phyloP scores from a whole-genome alignment of 1,139 yeast species.

The Debaryomyces nepalensis region DNA sequence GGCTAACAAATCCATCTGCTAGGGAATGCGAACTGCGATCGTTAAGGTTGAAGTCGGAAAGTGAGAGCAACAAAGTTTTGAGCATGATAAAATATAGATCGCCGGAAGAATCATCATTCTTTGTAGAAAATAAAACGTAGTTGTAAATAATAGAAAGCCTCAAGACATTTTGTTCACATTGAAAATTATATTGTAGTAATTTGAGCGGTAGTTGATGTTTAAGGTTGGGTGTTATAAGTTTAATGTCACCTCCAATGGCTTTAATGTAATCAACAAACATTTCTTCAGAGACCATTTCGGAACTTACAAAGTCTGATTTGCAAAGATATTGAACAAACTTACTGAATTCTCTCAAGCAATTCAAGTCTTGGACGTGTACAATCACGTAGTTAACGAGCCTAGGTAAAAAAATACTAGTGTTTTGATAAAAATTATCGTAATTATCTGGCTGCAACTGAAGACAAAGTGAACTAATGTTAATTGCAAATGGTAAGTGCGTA shows the following conservation, averaged over 20 bases:
- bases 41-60: conserved; percentile 14
- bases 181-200: conserved; percentile 17
- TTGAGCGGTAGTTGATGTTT: conserved; percentile 14
- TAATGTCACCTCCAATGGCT: conserved; percentile 13
- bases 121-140: conserved; percentile 4
- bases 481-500: neutral
- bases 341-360: conserved; percentile 1
- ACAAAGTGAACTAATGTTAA: neutral
- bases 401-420: conserved; percentile 10
- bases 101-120: neutral
- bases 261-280: conserved; percentile 10
- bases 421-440: conserved; percentile 2
- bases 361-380: conserved; percentile 1
- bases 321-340: conserved; percentile 5
- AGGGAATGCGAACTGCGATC: neutral
- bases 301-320: neutral
- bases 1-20: neutral
- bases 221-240: neutral
- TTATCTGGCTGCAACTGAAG: conserved; percentile 5
- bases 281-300: neutral
- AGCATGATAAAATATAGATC: conserved; percentile 4
- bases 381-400: conserved; percentile 3
- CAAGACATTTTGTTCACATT: conserved; percentile 16
- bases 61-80: conserved; percentile 12
- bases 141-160: conserved; percentile 19